Percentiles rank a stretch among this genome's conserved stretches.
Evolutionary conservation across 2,329 filamentous ascomycete genomes (phyloP).

Genomic region (Hymenotorrendiella dingleyae): DNA sequence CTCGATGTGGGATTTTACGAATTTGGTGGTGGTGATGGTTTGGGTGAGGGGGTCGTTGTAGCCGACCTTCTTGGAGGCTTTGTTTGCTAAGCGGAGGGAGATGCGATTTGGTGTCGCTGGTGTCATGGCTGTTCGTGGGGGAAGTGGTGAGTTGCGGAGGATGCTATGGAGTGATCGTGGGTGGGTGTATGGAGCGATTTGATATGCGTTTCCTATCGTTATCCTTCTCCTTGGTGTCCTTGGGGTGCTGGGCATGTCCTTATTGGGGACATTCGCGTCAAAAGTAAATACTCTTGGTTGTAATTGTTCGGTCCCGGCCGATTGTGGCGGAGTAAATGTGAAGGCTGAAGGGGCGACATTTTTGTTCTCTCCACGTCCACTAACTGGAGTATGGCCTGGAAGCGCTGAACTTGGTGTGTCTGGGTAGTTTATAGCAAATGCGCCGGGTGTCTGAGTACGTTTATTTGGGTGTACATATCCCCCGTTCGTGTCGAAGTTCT

Average conservation of each 20-base stretch:
- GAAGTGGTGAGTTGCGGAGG: slow-evolving; percentile 59
- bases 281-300: slow-evolving; percentile 25
- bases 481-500: slow-evolving; percentile 12
- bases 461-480: slow-evolving; percentile 24
- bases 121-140: slow-evolving; percentile 44
- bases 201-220: slow-evolving; percentile 27
- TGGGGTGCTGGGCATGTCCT: slow-evolving; percentile 29
- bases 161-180: slow-evolving; percentile 56
- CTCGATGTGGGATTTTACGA: slow-evolving; percentile 58
- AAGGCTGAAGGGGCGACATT: slow-evolving; percentile 15
- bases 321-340: slow-evolving; percentile 31
- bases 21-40: slow-evolving; percentile 57
- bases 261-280: slow-evolving; percentile 15
- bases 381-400: slow-evolving; percentile 18
- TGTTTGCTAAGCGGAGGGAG: slow-evolving; percentile 49
- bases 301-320: slow-evolving; percentile 23
- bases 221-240: slow-evolving; percentile 35
- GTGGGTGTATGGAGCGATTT: slow-evolving; percentile 48
- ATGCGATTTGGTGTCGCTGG: slow-evolving; percentile 48
- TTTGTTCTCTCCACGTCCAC: slow-evolving; percentile 16
- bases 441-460: slow-evolving; percentile 29
- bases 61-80: slow-evolving; percentile 42
- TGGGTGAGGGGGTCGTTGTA: slow-evolving; percentile 59
- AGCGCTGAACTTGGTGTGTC: slow-evolving; percentile 29
- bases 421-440: slow-evolving; percentile 28